Percentiles rank a stretch among this genome's conserved stretches.
These are phyloP conservation scores for Leucocoprinus leucothites DNA, from an alignment of 768 basidiomycete genomes.

Conservation along the genomic window DNA sequence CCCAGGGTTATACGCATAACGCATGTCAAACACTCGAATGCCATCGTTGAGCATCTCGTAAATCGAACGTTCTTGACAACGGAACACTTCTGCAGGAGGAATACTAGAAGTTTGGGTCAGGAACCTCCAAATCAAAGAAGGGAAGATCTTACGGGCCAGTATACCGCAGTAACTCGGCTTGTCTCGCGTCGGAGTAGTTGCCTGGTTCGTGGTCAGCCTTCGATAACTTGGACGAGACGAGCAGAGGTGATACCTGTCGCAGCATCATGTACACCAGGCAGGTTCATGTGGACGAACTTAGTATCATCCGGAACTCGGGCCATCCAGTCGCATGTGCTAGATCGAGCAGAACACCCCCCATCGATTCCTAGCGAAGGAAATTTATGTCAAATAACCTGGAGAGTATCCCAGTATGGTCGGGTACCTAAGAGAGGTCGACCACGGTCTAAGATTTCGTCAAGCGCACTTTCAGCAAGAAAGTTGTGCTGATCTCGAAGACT, in stretches of 20 bases:
- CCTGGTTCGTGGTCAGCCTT: constrained; percentile 23
- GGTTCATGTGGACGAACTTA: constrained; percentile 42
- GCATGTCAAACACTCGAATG: constrained; percentile 48
- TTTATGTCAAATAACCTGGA: not conserved
- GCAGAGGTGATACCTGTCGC: constrained; percentile 34
- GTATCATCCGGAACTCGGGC: constrained; percentile 38
- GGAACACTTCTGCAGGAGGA: constrained; percentile 29
- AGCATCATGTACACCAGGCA: constrained; percentile 52
- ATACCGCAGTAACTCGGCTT: constrained; percentile 38
- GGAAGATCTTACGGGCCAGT: constrained; percentile 36
- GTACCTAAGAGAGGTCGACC: constrained; percentile 8
- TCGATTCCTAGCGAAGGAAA: constrained; percentile 27
- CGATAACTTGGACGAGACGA: not conserved
- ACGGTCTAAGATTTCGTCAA: constrained; percentile 7
- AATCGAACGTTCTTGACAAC: constrained; percentile 45
- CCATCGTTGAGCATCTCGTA: constrained; percentile 45
- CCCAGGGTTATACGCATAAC: constrained; percentile 47
- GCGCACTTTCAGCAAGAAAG: not conserved
- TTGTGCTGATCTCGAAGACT: not conserved
- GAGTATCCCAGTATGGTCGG: not conserved
- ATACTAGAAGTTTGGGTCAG: constrained; percentile 22
- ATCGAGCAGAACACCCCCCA: constrained; percentile 27
- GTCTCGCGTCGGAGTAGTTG: constrained; percentile 41
- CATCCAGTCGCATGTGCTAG: constrained; percentile 45
- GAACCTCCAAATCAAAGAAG: not conserved